Percentiles rank a stretch among this genome's conserved stretches.
phyloP scores from a whole-genome alignment of 257 asterid genomes.

The Linderniella brevidens region DNA sequence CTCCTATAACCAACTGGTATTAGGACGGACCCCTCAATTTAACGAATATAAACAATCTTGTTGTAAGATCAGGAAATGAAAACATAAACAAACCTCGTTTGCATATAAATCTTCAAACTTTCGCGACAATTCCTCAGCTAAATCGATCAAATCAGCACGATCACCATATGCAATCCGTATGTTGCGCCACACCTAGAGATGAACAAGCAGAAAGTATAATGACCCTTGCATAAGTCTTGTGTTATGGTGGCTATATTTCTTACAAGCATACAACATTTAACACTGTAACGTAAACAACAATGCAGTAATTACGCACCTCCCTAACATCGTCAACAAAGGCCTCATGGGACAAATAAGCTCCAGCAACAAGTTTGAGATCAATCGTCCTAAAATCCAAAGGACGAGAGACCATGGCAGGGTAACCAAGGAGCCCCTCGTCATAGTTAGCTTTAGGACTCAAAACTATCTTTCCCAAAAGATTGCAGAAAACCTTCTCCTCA shows the following conservation, averaged over 20 bases:
- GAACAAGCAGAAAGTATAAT: too few relatives aligned
- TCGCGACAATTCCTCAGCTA: conserved; percentile 49
- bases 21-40: too few relatives aligned
- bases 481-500: conserved; percentile 72
- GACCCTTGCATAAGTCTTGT: too few relatives aligned
- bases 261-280: too few relatives aligned
- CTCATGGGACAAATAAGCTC: conserved; percentile 82
- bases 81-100: conserved; percentile 49
- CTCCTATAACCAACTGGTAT: too few relatives aligned
- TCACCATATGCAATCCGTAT: conserved; percentile 56
- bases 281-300: too few relatives aligned
- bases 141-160: conserved; percentile 43
- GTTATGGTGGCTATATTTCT: too few relatives aligned
- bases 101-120: conserved; percentile 61
- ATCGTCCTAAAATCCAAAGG: conserved; percentile 86
- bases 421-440: conserved; percentile 77
- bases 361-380: conserved; percentile 86
- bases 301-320: conserved; percentile 31
- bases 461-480: conserved; percentile 60
- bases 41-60: too few relatives aligned
- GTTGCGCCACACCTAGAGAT: conserved; percentile 61
- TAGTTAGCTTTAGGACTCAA: conserved; percentile 61
- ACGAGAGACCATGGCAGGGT: conserved; percentile 87
- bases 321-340: conserved; percentile 84
- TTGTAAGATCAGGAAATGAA: too few relatives aligned